Evolutionary conservation across 768 basidiomycete genomes (phyloP), one percentile per base, ranked within the genome.

Genomic region (Boletus sensibilis): DNA sequence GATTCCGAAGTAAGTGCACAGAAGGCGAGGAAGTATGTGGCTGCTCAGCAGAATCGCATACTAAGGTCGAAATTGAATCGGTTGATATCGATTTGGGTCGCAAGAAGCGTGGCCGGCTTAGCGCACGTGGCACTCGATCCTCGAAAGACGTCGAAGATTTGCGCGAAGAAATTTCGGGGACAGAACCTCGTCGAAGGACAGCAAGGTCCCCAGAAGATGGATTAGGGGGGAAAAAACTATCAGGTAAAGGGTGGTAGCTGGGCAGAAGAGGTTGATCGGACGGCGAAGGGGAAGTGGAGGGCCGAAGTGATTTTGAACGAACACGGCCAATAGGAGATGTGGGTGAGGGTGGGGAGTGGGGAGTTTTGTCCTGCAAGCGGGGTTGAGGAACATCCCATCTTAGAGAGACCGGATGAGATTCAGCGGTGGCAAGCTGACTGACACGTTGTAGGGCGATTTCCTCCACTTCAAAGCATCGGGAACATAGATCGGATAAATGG

Each of bases 391-490:
- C 38, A 47, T 66, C 68, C 62, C 70, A 55, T 55, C 53, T 59
- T 33, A 35, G 31, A 43, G 52, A 38, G 31, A 56, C 45, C 4
- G 64, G 55, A 38, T 52, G 58, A 25, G 60, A 59, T 49, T 57
- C 60, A 20, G 8, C 38, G 20, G 59, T 37, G 14, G 82, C 82
- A 16, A 87, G 70, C 58, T 83, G 82, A 66, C 81, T 87, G 48
- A 92, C 89, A 35, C 87, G 78, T 39, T 76, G 74, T 38, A 91
- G 71, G 27, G 87, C 85, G 51, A 82, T 78, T 62, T 87, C 84
- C 67, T 93, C 90, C 18, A 91, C 78, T 52, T 88, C 82, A 50
- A 82, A 79, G 68, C 90, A 92, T 57, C 71, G 77, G 27, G 75
- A 68, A 66, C 80, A 85, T 40, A 92, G 78, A 50, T 84, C 81